Evolutionary conservation across 2,329 filamentous ascomycete genomes (phyloP), one percentile per base, ranked within the genome.

Genomic region (Gliomastix tumulicola): DNA sequence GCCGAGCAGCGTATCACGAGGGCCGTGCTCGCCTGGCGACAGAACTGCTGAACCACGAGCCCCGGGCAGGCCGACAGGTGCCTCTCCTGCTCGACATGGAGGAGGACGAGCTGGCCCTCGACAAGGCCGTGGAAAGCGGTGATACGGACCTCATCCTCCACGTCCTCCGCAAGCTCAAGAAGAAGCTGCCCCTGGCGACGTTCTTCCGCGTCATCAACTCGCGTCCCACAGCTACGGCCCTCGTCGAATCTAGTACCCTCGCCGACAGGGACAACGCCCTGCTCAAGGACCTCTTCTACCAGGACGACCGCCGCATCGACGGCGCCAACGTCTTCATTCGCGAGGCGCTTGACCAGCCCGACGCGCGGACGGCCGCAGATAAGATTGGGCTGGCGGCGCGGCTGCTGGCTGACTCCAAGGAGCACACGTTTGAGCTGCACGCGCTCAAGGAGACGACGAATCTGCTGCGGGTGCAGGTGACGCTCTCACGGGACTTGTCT

Each of bases 281-380:
- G 17, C 76, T 98, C 19, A 98, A 97, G 53, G 92, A 97, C 54
- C 69, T 98, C 4, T 98, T 92, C 64, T 98, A 98, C 56, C 92
- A 97, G 62, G 92, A 97, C 50, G 92, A 98, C 56, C 79, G 90
- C 6, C 79, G 89, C 4, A 68, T 88, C 6, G 92, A 97, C 45
- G 88, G 92, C 4, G 85, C 90, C 0, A 84, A 88, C 40, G 79
- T 98, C 3, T 84, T 97, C 41, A 68, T 98, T 12, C 78, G 79
- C 16, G 90, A 98, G 60, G 86, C 89, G 1, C 68, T 98, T 7
- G 65, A 72, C 5, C 85, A 92, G 52, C 71, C 79, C 1, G 79
- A 84, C 43, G 68, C 79, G 19, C 72, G 80, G 22, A 81, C 79
- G 1, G 75, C 85, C 6, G 74, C 76, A 2, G 92, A 97, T 57